Evolutionary conservation across 495 filamentous ascomycete species (phyloP), one percentile per base, ranked within the genome.

Genomic region (Penicillium malachiteum): DNA sequence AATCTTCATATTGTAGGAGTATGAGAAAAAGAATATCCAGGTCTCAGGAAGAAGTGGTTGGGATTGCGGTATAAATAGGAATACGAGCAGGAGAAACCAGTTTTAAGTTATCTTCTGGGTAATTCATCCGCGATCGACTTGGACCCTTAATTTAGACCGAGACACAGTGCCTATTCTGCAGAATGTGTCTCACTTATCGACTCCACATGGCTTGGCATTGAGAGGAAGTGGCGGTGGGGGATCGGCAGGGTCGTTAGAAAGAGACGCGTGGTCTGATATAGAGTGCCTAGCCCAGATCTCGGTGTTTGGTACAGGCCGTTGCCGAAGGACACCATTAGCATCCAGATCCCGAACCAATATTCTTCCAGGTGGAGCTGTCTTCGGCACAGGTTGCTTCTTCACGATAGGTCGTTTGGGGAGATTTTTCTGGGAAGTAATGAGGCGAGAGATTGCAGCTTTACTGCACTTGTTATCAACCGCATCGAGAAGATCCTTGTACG

Each of bases 1-100:
- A 64, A 74, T 45, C 66, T 72, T 74, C 71, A 74, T 74, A 18
- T n/a, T 66, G 53, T 52, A 8, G 21, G 12, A 7, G 41, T 55
- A 13, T 37, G 3, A 18, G 21, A 46, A 40, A 35, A 11, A 38
- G 14, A 35, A 26, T 26, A 26, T 26, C 21, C 21, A 26, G 21
- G 21, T 26, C 21, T 26, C 2, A 26, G 21, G 21, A 26, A 26
- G 21, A 26, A 26, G 21, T 4, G 12, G 34, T 37, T 37, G 34
- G 34, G 34, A 13, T 37, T 4, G 4, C 21, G 21, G 21, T 26
- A 26, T 26, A 26, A 26, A 26, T 26, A 26, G 21, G 21, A 26
- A 26, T 26, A 26, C 21, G 47, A 30, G 30, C 10, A 41, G 26
- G 32, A 30, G 40, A 17, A 6, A 30, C 34, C 18, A 16, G 33